Percentiles rank a stretch among this genome's conserved stretches.
Evolutionary conservation across 2,329 filamentous ascomycete genomes (phyloP).

Genomic region (Colletotrichum nymphaeae): DNA sequence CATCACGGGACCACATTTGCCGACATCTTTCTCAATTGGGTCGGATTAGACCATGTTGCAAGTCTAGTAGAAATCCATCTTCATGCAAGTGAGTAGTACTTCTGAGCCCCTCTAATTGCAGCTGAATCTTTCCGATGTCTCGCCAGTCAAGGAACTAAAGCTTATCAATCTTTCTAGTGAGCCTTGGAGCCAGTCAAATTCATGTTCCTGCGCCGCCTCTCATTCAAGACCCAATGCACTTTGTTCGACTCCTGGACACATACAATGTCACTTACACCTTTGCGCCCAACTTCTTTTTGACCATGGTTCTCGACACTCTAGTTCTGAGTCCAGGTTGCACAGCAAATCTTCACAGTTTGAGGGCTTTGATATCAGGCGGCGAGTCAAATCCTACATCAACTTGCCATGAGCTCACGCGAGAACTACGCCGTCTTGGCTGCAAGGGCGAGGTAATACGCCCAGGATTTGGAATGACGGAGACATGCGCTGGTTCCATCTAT

Average conservation of each 20-base stretch:
- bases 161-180: conserved; percentile 39
- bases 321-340: background rate
- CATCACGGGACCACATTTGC: conserved; percentile 40
- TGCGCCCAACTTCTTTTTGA: conserved; percentile 52
- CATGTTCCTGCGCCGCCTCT: conserved; percentile 57
- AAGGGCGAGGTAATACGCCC: conserved; percentile 48
- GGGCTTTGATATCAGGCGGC: conserved; percentile 53
- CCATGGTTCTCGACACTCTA: conserved; percentile 38
- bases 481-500: conserved; percentile 61
- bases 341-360: conserved; percentile 42
- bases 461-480: conserved; percentile 65
- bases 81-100: conserved; percentile 45
- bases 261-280: conserved; percentile 57
- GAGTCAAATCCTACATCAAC: conserved; percentile 55
- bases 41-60: conserved; percentile 65
- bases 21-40: conserved; percentile 59
- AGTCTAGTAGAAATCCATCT: conserved; percentile 64
- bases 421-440: conserved; percentile 47
- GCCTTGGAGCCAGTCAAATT: conserved; percentile 54
- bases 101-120: no score
- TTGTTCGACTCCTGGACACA: conserved; percentile 50
- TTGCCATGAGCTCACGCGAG: conserved; percentile 40
- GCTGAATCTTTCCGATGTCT: background rate
- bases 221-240: conserved; percentile 49
- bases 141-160: background rate